Percentiles rank a stretch among this genome's conserved stretches.
phyloP scores from a whole-genome alignment of 345 rosid species.

The Camelina neglecta region DNA sequence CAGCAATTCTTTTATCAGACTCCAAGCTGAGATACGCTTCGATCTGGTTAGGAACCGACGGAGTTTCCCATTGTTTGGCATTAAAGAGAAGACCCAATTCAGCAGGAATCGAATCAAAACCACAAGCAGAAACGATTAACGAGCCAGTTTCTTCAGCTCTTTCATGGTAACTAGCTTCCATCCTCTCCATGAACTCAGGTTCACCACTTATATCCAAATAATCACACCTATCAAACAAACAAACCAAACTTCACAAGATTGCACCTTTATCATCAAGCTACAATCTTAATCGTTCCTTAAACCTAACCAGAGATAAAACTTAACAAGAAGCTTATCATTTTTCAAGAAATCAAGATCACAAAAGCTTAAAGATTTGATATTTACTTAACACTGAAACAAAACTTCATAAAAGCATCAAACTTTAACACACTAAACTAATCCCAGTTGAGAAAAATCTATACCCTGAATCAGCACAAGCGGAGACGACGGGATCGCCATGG shows the following conservation, averaged over 20 bases:
- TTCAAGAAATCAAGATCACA: background rate
- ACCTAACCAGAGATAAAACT: background rate
- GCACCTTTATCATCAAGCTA: constrained; percentile 10
- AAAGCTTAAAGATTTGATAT: constrained; percentile 10
- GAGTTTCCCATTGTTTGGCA: constrained; percentile 77
- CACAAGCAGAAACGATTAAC: constrained; percentile 87
- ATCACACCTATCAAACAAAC: constrained; percentile 56
- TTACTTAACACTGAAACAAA: background rate
- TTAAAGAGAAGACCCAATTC: constrained; percentile 79
- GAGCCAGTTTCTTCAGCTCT: constrained; percentile 72
- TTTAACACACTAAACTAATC: background rate
- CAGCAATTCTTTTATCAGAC: constrained; percentile 72
- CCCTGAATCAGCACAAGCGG: constrained; percentile 85
- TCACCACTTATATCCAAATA: constrained; percentile 95
- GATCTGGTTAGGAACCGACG: constrained; percentile 64
- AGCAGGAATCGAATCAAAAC: constrained; percentile 91
- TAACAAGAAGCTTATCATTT: background rate
- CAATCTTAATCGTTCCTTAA: background rate
- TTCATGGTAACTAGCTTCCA: constrained; percentile 73
- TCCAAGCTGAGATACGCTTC: constrained; percentile 83
- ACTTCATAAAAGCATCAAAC: background rate
- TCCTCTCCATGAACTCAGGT: constrained; percentile 90
- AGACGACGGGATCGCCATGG: constrained; percentile 77
- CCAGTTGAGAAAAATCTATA: background rate
- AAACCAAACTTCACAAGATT: constrained; percentile 11